Conservation (phyloP, 192 early-diverging fungal species). For the Geranomyces variabilis region DNA sequence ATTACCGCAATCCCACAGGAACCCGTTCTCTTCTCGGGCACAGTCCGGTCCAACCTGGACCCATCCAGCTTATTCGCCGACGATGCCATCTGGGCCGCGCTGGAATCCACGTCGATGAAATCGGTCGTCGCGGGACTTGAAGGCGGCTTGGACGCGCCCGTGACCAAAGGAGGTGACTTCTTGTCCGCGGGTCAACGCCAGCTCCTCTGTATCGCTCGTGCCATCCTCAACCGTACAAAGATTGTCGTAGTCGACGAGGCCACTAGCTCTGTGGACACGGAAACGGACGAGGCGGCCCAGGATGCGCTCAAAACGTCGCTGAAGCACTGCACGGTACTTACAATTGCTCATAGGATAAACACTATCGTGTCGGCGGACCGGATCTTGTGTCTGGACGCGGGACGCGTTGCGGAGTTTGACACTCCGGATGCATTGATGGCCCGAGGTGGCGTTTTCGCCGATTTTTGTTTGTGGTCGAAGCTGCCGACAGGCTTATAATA, state of each 20-base stretch:
- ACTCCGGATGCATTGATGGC: no score
- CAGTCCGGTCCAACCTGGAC: constrained; percentile 70
- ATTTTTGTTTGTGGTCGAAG: no score
- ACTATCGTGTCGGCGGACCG: background rate
- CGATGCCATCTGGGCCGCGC: constrained; percentile 67
- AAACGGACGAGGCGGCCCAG: constrained; percentile 44
- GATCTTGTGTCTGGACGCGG: constrained; percentile 65
- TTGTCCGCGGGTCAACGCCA: constrained; percentile 79
- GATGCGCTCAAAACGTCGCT: constrained; percentile 71
- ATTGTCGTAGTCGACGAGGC: constrained; percentile 59
- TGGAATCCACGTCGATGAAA: no score
- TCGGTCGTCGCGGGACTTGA: background rate
- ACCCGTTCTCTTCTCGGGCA: constrained; percentile 56
- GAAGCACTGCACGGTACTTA: constrained; percentile 65
- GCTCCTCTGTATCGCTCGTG: constrained; percentile 54
- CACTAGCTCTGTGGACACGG: constrained; percentile 60
- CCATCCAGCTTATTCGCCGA: constrained; percentile 52
- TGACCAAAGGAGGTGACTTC: constrained; percentile 78
- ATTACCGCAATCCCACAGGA: constrained; percentile 60
- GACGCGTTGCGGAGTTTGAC: constrained; percentile 81
- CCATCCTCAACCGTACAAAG: constrained; percentile 33
- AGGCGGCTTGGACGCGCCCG: constrained; percentile 60
- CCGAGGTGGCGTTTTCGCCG: no score
- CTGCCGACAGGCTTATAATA: no score
- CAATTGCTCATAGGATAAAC: constrained; percentile 66